phyloP scores from a whole-genome alignment of 2,329 filamentous ascomycete genomes.

The Endoconidiophora laricicola region DNA sequence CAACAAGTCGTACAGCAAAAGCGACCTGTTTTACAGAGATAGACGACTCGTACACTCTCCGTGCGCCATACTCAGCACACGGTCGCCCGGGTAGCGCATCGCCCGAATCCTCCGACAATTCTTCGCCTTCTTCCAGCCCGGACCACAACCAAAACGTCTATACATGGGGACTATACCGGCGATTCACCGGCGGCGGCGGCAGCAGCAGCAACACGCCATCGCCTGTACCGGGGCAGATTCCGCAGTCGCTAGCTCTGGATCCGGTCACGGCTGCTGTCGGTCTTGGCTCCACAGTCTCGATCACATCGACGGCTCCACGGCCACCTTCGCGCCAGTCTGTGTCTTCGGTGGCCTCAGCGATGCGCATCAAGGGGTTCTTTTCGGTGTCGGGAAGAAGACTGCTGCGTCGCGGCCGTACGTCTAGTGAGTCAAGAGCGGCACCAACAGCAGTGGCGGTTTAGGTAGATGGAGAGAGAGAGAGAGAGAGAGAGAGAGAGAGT shows the following conservation, averaged over 20 bases:
- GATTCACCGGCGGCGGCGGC: no score
- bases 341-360: neutral
- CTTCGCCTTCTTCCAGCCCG: neutral
- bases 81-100: neutral
- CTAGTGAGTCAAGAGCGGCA: neutral
- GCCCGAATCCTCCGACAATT: neutral
- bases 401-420: neutral
- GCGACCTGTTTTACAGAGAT: neutral
- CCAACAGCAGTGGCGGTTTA: neutral
- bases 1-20: neutral
- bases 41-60: neutral
- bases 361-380: neutral
- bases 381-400: neutral
- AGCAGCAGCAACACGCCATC: no score
- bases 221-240: no score
- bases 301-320: neutral
- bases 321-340: constrained; percentile 1
- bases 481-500: no score
- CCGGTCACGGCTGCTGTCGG: neutral
- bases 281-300: neutral
- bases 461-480: neutral
- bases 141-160: neutral
- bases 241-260: no score
- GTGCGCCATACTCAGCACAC: neutral
- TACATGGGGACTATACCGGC: no score